Evolutionary conservation across 202 grass and related monocot species (phyloP).

Genomic region (Dendrocalamus latiflorus): DNA sequence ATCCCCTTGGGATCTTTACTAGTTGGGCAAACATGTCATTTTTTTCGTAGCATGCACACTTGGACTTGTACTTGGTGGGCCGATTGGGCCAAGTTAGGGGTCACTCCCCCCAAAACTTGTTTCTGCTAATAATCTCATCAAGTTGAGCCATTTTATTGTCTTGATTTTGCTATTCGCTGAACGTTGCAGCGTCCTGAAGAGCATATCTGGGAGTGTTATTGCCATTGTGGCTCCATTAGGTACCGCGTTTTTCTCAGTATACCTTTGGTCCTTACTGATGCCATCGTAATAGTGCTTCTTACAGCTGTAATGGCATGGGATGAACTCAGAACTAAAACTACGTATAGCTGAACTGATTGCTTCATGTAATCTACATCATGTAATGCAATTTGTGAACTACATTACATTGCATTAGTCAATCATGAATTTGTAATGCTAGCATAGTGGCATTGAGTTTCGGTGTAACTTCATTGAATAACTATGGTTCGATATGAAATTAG

Average conservation of each 20-base stretch:
- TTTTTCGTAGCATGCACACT: too few species aligned
- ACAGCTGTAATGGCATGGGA: not conserved
- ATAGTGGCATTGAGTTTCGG: not conserved
- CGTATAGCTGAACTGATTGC: not conserved
- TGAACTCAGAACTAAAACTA: not conserved
- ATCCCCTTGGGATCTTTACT: too few species aligned
- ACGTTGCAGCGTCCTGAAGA: conserved; percentile 66
- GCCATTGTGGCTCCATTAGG: conserved; percentile 83
- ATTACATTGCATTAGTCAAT: not conserved
- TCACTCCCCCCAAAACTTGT: too few species aligned
- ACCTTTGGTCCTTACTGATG: not conserved
- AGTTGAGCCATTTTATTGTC: not conserved
- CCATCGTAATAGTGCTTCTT: not conserved
- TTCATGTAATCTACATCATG: not conserved
- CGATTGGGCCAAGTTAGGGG: too few species aligned
- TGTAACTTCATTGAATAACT: not conserved
- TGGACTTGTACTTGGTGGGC: too few species aligned
- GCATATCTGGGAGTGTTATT: conserved; percentile 42
- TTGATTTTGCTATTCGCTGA: conserved; percentile 8
- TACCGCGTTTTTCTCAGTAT: conserved; percentile 24
- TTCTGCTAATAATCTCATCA: not conserved
- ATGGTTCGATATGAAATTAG: not conserved
- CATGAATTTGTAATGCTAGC: not conserved
- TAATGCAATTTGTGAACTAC: not conserved
- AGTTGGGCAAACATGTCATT: too few species aligned